These are phyloP conservation scores for Westerdykella aurantiaca DNA, from an alignment of 2,329 filamentous ascomycete species.

Conservation along the genomic window DNA sequence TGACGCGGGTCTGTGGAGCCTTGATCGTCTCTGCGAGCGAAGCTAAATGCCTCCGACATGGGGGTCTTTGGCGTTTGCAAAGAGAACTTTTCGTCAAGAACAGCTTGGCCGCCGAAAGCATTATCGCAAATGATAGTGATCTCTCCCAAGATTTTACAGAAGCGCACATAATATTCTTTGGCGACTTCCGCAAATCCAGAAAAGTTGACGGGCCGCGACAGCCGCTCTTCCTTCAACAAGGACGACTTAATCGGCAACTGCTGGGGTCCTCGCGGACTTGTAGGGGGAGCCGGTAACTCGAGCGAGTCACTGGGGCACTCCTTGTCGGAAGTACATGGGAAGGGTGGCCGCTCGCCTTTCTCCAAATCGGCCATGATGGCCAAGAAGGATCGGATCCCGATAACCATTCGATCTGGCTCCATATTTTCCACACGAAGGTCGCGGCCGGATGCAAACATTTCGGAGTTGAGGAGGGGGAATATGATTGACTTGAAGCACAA, in stretches of 20 bases:
- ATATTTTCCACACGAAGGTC: conserved; percentile 85
- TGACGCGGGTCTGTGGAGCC: conserved; percentile 77
- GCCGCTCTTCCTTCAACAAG: conserved; percentile 54
- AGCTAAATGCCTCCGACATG: conserved; percentile 89
- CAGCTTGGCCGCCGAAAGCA: conserved; percentile 92
- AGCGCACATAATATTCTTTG: conserved; percentile 79
- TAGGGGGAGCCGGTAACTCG: conserved; percentile 26
- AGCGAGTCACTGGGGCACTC: conserved; percentile 41
- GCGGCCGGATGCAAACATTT: conserved; percentile 70
- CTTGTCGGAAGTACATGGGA: conserved; percentile 61
- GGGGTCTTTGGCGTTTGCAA: conserved; percentile 87
- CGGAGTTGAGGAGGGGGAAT: conserved; percentile 91
- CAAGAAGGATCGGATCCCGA: conserved; percentile 89
- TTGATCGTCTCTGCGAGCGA: conserved; percentile 73
- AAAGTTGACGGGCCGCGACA: conserved; percentile 59
- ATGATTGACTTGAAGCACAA: conserved; percentile 88
- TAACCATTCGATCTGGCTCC: conserved; percentile 94
- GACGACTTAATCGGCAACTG: conserved; percentile 30
- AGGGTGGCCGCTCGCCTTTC: conserved; percentile 76
- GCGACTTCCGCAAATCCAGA: conserved; percentile 65
- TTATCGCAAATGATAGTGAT: conserved; percentile 96
- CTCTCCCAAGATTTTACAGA: conserved; percentile 91
- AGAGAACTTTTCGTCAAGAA: conserved; percentile 89
- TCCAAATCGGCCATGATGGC: conserved; percentile 91
- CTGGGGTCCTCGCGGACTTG: conserved; percentile 31